phyloP scores from a whole-genome alignment of 371 early-diverging fungal species.

The Massospora cicadina region DNA sequence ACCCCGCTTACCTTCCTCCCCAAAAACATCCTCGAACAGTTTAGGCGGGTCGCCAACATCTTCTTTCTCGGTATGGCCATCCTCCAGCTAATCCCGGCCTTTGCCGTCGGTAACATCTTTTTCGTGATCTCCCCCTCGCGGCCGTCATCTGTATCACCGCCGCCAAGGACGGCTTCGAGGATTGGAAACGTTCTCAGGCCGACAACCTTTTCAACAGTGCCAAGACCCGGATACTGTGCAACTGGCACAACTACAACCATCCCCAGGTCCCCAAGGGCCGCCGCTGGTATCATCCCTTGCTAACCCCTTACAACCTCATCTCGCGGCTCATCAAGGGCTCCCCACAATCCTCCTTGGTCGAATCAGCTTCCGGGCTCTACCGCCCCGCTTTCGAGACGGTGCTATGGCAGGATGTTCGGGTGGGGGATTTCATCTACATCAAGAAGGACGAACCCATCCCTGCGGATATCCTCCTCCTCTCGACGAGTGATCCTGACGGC shows the following conservation, averaged over 20 bases:
- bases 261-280: not conserved
- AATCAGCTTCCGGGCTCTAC: not conserved
- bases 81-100: constrained; percentile 65
- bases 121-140: constrained; percentile 73
- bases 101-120: constrained; percentile 45
- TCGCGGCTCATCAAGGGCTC: not conserved
- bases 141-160: constrained; percentile 78
- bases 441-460: constrained; percentile 77
- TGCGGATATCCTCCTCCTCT: constrained; percentile 74
- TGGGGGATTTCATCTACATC: constrained; percentile 81
- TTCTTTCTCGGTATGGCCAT: constrained; percentile 91
- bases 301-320: not conserved
- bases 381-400: constrained; percentile 20
- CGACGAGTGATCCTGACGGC: constrained; percentile 75
- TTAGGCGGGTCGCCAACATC: constrained; percentile 85
- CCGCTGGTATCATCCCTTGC: not conserved
- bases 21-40: constrained; percentile 92
- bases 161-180: constrained; percentile 92
- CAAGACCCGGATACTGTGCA: constrained; percentile 41
- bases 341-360: not conserved
- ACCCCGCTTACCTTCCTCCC: constrained; percentile 82
- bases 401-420: constrained; percentile 49
- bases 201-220: constrained; percentile 77
- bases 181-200: constrained; percentile 77
- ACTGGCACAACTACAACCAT: constrained; percentile 55